A percentile compares a stretch with the other conserved stretches of the same genome.
These are phyloP conservation scores for Ochetophila trinervis DNA, from an alignment of 306 rosid species.

Conservation along the genomic window DNA sequence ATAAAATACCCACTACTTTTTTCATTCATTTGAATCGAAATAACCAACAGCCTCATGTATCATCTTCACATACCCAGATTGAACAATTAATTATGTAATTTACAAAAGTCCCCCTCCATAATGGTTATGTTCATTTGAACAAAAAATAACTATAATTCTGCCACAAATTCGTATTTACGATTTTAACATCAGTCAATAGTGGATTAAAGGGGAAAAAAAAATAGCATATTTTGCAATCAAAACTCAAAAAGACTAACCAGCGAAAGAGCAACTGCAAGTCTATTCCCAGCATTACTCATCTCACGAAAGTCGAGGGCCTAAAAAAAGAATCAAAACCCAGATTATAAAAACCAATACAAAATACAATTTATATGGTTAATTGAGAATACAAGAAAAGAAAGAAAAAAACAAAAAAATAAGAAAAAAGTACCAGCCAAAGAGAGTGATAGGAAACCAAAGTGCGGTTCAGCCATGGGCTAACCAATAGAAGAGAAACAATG, in stretches of 20 bases:
- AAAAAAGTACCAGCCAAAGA: conserved; percentile 53
- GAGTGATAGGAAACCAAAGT: conserved; percentile 50
- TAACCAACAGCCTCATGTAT: conserved; percentile 4
- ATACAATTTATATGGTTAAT: neutral
- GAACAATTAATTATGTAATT: no score
- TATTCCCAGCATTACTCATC: conserved; percentile 61
- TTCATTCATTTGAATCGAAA: neutral
- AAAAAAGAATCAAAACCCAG: conserved; percentile 12
- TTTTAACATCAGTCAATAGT: neutral
- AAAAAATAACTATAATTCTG: neutral
- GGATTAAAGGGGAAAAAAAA: neutral
- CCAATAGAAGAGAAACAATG: conserved; percentile 55
- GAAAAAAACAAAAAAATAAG: neutral
- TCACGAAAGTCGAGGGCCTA: conserved; percentile 65
- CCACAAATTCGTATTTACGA: neutral
- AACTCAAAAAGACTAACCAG: conserved; percentile 40
- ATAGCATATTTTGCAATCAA: neutral
- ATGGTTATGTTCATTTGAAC: no score
- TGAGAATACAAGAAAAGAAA: neutral
- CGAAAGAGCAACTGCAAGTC: conserved; percentile 63
- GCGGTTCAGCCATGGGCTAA: conserved; percentile 59
- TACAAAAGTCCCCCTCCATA: no score
- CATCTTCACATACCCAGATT: neutral
- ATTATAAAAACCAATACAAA: neutral
- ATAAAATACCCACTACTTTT: neutral